These are phyloP conservation scores for Murraya koenigii DNA, from an alignment of 345 rosid genomes.

Conservation along the genomic window DNA sequence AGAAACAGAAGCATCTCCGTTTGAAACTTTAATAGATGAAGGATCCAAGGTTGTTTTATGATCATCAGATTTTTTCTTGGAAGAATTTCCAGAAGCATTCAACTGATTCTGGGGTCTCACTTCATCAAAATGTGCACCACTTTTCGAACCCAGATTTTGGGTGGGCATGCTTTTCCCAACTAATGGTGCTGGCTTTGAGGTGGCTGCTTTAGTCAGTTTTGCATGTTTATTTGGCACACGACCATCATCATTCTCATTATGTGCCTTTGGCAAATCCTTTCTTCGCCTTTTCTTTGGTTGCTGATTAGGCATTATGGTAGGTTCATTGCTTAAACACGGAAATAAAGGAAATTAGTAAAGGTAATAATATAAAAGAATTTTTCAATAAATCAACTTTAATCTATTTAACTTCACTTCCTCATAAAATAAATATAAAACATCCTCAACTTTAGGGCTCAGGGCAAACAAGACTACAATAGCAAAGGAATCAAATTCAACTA, in stretches of 20 bases:
- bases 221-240: constrained; percentile 47
- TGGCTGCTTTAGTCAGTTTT: constrained; percentile 46
- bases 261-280: constrained; percentile 57
- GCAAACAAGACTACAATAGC: not conserved
- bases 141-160: constrained; percentile 33
- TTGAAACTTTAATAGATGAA: constrained; percentile 36
- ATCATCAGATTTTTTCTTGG: constrained; percentile 59
- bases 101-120: constrained; percentile 43
- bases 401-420: not conserved
- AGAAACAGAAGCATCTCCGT: constrained; percentile 42
- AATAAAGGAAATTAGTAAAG: constrained; percentile 19
- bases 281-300: constrained; percentile 82
- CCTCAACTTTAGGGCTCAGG: not conserved
- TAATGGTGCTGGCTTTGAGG: constrained; percentile 34
- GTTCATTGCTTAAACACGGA: constrained; percentile 48
- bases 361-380: not conserved
- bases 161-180: constrained; percentile 31
- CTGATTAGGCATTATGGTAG: constrained; percentile 48
- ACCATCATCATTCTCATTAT: constrained; percentile 47
- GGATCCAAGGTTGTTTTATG: constrained; percentile 39
- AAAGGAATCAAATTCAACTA: not conserved
- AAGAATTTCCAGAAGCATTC: constrained; percentile 37
- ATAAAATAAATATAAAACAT: not conserved
- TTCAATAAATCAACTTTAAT: not conserved
- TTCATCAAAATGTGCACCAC: constrained; percentile 33